A percentile compares a stretch with the other conserved stretches of the same genome.
Evolutionary conservation across 148 eudicot genomes (phyloP).

Genomic region (Pouteria glomerata): DNA sequence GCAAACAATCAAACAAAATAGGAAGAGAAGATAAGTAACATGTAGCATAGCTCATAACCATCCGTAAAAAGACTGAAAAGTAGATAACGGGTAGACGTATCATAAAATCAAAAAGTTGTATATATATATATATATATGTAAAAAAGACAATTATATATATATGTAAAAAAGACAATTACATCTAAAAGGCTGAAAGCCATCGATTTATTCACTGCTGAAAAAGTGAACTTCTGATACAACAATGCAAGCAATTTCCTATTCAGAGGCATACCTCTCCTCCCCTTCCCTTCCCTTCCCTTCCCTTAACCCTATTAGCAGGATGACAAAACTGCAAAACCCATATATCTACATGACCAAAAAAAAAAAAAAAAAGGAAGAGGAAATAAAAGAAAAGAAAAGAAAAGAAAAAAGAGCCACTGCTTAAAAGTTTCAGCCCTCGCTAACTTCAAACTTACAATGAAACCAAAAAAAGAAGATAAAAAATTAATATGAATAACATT

Average conservation of each 20-base stretch:
- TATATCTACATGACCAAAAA: slow-evolving; percentile 37
- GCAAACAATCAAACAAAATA: too few relatives aligned
- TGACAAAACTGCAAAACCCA: slow-evolving; percentile 35
- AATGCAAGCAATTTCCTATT: slow-evolving; percentile 38
- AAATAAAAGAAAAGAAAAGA: slow-evolving; percentile 4
- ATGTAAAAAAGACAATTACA: too few relatives aligned
- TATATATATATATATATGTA: too few relatives aligned
- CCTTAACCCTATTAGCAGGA: neutral
- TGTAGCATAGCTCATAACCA: too few relatives aligned
- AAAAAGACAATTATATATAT: too few relatives aligned
- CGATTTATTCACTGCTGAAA: slow-evolving; percentile 10
- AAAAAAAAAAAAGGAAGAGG: neutral
- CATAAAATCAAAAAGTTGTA: too few relatives aligned
- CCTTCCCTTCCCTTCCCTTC: neutral
- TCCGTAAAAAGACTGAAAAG: too few relatives aligned
- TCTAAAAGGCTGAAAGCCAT: too few relatives aligned
- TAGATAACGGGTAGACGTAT: too few relatives aligned
- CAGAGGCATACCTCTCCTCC: slow-evolving; percentile 18
- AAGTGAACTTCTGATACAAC: slow-evolving; percentile 21
- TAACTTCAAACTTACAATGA: slow-evolving; percentile 26
- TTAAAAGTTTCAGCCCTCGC: slow-evolving; percentile 26
- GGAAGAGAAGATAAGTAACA: too few relatives aligned
- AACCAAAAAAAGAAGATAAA: slow-evolving; percentile 6
- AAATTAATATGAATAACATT: neutral
- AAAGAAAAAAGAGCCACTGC: slow-evolving; percentile 2